Percentiles rank a stretch among this genome's conserved stretches.
Evolutionary conservation across 352 stramenopile genomes (phyloP).

Genomic region (Pythium oligandrum): DNA sequence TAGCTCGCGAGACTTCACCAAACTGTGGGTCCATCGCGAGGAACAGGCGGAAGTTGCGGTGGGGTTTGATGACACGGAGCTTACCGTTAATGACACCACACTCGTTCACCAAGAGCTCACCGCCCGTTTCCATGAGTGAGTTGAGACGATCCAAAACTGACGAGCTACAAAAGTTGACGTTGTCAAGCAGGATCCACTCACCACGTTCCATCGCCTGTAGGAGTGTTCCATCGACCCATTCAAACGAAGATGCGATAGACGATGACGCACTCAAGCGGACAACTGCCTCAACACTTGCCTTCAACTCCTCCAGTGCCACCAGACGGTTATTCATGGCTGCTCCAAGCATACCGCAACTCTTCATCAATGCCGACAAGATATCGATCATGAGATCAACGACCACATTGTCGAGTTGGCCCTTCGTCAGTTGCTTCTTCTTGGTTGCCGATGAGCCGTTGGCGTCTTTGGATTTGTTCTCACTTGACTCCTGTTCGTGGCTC

Average conservation of each 20-base stretch:
- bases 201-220: conserved; percentile 97
- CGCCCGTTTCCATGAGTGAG: conserved; percentile 97
- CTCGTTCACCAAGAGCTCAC: conserved; percentile 98
- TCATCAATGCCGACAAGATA: conserved; percentile 35
- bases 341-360: conserved; percentile 5
- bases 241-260: conserved; percentile 89
- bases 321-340: background rate
- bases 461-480: conserved; percentile 7
- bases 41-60: conserved; percentile 99
- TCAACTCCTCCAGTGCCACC: conserved; percentile 1
- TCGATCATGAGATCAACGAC: conserved; percentile 52
- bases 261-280: conserved; percentile 58
- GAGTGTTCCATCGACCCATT: conserved; percentile 98
- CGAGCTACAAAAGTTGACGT: conserved; percentile 99
- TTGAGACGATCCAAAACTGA: conserved; percentile 99
- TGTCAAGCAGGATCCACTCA: conserved; percentile 99
- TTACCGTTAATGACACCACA: conserved; percentile 92
- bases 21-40: conserved; percentile 96
- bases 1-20: conserved; percentile 98
- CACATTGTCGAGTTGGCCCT: conserved; percentile 59
- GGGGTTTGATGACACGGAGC: conserved; percentile 92
- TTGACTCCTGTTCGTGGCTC: conserved; percentile 18
- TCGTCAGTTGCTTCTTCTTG: conserved; percentile 40
- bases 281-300: conserved; percentile 17
- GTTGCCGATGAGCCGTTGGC: background rate